Conservation (phyloP, 2,329 filamentous ascomycete species). For the Achaetomium macrosporum region DNA sequence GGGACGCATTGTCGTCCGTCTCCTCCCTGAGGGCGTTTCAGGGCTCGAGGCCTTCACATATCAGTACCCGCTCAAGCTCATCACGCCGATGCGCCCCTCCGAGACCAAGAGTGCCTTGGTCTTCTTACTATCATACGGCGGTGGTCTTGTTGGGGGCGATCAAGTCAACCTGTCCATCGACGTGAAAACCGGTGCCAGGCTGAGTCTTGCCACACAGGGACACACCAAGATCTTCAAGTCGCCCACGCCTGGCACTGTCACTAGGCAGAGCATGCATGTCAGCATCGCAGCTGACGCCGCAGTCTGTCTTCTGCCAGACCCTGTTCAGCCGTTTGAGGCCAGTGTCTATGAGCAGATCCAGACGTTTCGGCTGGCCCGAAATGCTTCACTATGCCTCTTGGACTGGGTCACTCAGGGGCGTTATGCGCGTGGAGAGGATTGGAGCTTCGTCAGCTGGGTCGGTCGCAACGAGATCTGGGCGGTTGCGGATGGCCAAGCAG, state of each 20-base stretch:
- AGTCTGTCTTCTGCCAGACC: slow-evolving; percentile 74
- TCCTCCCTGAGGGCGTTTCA: slow-evolving; percentile 65
- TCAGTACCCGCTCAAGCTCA: slow-evolving; percentile 91
- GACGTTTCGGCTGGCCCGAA: slow-evolving; percentile 58
- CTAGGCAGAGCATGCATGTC: slow-evolving; percentile 51
- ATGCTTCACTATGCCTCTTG: slow-evolving; percentile 67
- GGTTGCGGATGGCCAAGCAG: slow-evolving; percentile 26
- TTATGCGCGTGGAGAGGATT: slow-evolving; percentile 77
- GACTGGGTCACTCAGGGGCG: slow-evolving; percentile 95
- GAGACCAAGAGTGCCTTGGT: slow-evolving; percentile 66
- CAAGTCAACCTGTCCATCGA: slow-evolving; percentile 66
- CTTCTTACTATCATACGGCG: slow-evolving; percentile 90
- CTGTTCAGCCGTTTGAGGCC: slow-evolving; percentile 81
- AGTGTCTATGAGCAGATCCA: slow-evolving; percentile 83
- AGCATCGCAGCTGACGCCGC: slow-evolving; percentile 45
- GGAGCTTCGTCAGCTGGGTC: slow-evolving; percentile 73
- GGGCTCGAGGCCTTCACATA: slow-evolving; percentile 72
- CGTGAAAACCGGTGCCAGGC: slow-evolving; percentile 57
- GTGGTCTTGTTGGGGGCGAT: slow-evolving; percentile 86
- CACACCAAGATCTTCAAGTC: slow-evolving; percentile 97
- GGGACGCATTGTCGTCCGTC: slow-evolving; percentile 67
- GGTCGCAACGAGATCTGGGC: slow-evolving; percentile 86
- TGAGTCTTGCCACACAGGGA: slow-evolving; percentile 66
- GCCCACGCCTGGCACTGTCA: slow-evolving; percentile 46
- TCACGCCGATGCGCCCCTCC: slow-evolving; percentile 66